phyloP scores from a whole-genome alignment of 1,139 yeast species.

The Saccharomyces uvarum region DNA sequence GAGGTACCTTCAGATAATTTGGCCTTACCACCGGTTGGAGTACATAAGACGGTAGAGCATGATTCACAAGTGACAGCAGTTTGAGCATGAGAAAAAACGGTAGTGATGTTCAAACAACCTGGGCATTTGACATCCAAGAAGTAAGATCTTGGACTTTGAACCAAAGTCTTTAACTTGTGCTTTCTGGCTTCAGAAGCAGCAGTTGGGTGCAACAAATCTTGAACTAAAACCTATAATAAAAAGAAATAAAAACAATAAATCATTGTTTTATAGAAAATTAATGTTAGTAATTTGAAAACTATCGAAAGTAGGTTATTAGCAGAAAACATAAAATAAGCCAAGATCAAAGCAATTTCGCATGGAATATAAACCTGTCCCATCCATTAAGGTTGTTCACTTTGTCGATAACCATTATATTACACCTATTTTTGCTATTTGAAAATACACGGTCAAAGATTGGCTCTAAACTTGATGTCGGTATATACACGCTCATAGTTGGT shows the following conservation, averaged over 20 bases:
- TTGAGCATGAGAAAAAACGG: conserved; percentile 99
- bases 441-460: too few relatives aligned
- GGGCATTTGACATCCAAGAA: conserved; percentile 99
- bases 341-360: neutral
- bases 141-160: conserved; percentile 95
- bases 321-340: neutral
- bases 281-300: conserved; percentile 15
- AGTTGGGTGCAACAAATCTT: conserved; percentile 95
- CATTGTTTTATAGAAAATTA: conserved; percentile 5
- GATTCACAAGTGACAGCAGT: conserved; percentile 99
- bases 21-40: conserved; percentile 99
- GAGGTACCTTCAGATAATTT: conserved; percentile 98
- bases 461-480: too few relatives aligned
- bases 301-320: neutral
- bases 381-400: too few relatives aligned
- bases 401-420: too few relatives aligned
- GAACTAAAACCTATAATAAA: conserved; percentile 71
- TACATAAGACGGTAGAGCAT: conserved; percentile 95
- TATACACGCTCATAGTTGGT: too few relatives aligned
- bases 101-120: conserved; percentile 97
- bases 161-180: conserved; percentile 96
- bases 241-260: conserved; percentile 4
- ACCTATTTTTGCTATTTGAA: too few relatives aligned
- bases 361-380: too few relatives aligned
- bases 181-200: conserved; percentile 93